Percentiles rank a stretch among this genome's conserved stretches.
Evolutionary conservation across 148 eudicot species (phyloP).

Genomic region (Fagopyrum esculentum): DNA sequence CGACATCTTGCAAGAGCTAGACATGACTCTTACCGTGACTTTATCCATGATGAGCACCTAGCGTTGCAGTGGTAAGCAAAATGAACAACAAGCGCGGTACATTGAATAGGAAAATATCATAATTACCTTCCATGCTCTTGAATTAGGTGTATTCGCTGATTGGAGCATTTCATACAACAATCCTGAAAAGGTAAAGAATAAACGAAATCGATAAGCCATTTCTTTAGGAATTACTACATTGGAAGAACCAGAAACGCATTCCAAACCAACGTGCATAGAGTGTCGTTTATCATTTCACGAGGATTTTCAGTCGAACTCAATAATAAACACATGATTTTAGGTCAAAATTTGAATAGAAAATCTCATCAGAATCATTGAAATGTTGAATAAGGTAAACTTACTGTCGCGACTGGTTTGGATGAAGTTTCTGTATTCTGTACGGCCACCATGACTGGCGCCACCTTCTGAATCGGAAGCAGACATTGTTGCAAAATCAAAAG

Average conservation of each 20-base stretch:
- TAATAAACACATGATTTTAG: background rate
- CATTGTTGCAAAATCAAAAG: background rate
- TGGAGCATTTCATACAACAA: constrained; percentile 73
- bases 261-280: background rate
- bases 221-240: background rate
- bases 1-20: constrained; percentile 93
- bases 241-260: background rate
- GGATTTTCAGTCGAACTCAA: background rate
- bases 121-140: constrained; percentile 82
- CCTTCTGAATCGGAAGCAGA: background rate
- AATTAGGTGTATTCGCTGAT: constrained; percentile 48
- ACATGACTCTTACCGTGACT: constrained; percentile 94
- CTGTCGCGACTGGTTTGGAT: constrained; percentile 1
- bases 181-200: constrained; percentile 31
- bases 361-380: background rate
- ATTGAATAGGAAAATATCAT: background rate
- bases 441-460: background rate
- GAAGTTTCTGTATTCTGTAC: constrained; percentile 6
- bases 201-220: background rate
- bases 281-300: too few relatives aligned
- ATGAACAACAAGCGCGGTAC: background rate
- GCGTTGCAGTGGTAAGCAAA: background rate
- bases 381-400: background rate
- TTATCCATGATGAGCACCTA: constrained; percentile 98
- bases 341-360: background rate